Base-by-base conservation (phyloP, 2,329 filamentous ascomycete genomes). In the Elsinoe fawcettii region DNA sequence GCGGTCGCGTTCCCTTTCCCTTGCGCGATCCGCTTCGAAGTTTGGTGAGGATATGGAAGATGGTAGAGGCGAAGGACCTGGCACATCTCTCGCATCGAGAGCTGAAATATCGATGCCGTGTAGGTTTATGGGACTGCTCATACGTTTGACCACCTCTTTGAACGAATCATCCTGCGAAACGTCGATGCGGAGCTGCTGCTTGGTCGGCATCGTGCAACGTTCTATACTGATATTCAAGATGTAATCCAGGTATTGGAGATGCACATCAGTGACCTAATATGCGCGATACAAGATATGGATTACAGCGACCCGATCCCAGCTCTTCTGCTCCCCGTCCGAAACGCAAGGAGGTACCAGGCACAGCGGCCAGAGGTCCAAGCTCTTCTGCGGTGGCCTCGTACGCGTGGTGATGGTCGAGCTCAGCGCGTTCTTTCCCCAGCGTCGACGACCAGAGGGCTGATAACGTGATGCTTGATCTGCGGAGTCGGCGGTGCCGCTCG, bases 21-120 rank as follows among this genome's bases (percentile, higher is more conserved):
- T 57, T 20, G 59, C 59, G 12, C 56, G 59, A 41, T 39, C 55
- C 23, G 55, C 43, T 44, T 43, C 49, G 51, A 51, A 49, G 20
- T 49, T 47, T 27, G 62, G 62, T 53, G 67, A 64, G 22, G 55
- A 49, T n/a, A 66, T 63, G 36, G 67, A 66, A 16, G 58, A 60
- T 5, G 67, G 66, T 49, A 67, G 64, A 16, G 67, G 62, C 5
- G 64, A 64, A 16, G 64, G 60, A 9, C 60, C 61, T 23, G 66
- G 63, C 20, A 63, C 60, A 55, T 60, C 58, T 51, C 54, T 44
- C 39, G 68, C 69, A 56, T 68, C 69, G 51, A 71, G 66, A 25
- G 69, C 69, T 25, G 66, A 67, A 51, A 71, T 61, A 60, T 71
- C 69, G 55, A 71, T 64, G 53, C 68, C 68, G 59, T 68, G 62